Percentiles rank a stretch among this genome's conserved stretches.
Evolutionary conservation across 2,329 filamentous ascomycete species (phyloP).

Genomic region (Trichoderma sp.): DNA sequence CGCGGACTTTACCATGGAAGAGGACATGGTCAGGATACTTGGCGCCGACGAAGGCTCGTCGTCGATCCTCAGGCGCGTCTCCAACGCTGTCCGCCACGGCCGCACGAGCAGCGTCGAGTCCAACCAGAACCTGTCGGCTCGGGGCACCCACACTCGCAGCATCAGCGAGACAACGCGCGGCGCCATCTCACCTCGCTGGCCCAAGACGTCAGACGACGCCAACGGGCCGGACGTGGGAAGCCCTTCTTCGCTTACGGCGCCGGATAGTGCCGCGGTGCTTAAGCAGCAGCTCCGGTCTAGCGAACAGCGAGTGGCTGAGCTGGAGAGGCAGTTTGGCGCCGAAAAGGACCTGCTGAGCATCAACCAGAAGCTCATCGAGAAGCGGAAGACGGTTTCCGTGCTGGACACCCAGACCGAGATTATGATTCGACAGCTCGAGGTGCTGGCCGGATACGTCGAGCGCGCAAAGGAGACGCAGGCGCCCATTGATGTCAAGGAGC

Average conservation of each 20-base stretch:
- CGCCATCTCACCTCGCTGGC: slow-evolving; percentile 68
- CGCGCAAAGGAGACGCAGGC: slow-evolving; percentile 80
- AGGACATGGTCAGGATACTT: slow-evolving; percentile 89
- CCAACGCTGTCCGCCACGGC: slow-evolving; percentile 90
- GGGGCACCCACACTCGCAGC: slow-evolving; percentile 59
- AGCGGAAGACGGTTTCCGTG: slow-evolving; percentile 92
- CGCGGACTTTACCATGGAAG: slow-evolving; percentile 90
- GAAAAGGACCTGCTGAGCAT: slow-evolving; percentile 71
- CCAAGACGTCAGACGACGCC: slow-evolving; percentile 65
- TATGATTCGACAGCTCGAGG: slow-evolving; percentile 88
- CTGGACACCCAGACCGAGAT: slow-evolving; percentile 94
- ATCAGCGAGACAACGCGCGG: slow-evolving; percentile 68
- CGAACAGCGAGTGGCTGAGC: slow-evolving; percentile 81
- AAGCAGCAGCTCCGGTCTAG: slow-evolving; percentile 78
- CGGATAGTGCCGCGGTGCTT: slow-evolving; percentile 67
- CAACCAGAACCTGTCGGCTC: slow-evolving; percentile 43
- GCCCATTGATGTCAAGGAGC: slow-evolving; percentile 75
- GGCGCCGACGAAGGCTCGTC: slow-evolving; percentile 75
- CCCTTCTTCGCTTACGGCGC: slow-evolving; percentile 65
- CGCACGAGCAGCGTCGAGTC: slow-evolving; percentile 79
- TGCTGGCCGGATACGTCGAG: slow-evolving; percentile 85
- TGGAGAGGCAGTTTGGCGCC: slow-evolving; percentile 74
- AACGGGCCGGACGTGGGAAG: slow-evolving; percentile 67
- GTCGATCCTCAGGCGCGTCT: slow-evolving; percentile 83
- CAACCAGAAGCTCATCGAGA: slow-evolving; percentile 86